A percentile compares a stretch with the other conserved stretches of the same genome.
Evolutionary conservation across 2,329 filamentous ascomycete genomes (phyloP).

Genomic region (Pseudofabraea citricarpa): DNA sequence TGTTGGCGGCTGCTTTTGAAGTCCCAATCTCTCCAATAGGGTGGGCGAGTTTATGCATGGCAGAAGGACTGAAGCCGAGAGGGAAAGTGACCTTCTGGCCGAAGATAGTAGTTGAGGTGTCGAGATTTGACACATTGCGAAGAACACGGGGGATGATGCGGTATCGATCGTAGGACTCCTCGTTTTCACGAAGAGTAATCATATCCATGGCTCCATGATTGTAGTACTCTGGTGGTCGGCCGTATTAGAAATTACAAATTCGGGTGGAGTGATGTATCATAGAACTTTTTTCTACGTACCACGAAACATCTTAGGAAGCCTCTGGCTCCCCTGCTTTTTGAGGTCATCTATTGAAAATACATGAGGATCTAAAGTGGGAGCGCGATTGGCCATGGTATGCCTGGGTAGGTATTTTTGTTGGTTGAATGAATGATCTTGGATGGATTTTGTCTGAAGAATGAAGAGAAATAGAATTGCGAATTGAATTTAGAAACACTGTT

Average conservation of each 20-base stretch:
- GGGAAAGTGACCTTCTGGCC: conserved; percentile 34
- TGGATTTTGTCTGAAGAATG: neutral
- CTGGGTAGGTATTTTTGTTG: neutral
- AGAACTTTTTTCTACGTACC: conserved; percentile 2
- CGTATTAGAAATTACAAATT: neutral
- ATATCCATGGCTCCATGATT: conserved; percentile 3
- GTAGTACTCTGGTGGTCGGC: conserved; percentile 4
- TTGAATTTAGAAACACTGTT: neutral
- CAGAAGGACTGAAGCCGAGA: conserved; percentile 55
- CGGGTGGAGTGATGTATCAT: neutral
- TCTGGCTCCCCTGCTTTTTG: conserved; percentile 4
- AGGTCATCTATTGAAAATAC: conserved; percentile 5
- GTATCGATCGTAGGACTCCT: conserved; percentile 44
- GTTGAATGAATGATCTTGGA: neutral
- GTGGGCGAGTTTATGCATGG: conserved; percentile 56
- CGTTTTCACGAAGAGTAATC: conserved; percentile 39
- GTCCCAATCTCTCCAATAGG: conserved; percentile 51
- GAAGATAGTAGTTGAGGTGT: conserved; percentile 5
- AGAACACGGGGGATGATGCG: conserved; percentile 30
- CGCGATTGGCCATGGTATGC: conserved; percentile 4
- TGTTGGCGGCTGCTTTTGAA: conserved; percentile 48
- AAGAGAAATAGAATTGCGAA: neutral
- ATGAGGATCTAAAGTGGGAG: conserved; percentile 3
- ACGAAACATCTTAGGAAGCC: conserved; percentile 1
- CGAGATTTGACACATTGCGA: conserved; percentile 5